phyloP scores from a whole-genome alignment of 169 alveolate species.

The Plasmodium chabaudi region DNA sequence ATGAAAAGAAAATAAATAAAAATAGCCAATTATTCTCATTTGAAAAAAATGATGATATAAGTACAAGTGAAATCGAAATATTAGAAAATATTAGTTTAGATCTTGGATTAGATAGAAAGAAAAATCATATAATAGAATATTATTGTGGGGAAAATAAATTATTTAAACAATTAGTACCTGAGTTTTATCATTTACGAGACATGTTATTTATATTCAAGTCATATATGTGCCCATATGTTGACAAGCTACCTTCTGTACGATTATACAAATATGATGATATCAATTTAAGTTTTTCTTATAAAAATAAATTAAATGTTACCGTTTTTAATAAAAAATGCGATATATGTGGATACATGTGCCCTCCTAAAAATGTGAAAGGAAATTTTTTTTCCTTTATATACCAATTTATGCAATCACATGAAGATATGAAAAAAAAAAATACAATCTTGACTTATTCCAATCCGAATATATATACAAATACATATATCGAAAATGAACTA shows the following conservation, averaged over 20 bases:
- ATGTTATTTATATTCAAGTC: conserved; percentile 73
- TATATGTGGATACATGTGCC: conserved; percentile 70
- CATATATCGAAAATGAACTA: conserved; percentile 82
- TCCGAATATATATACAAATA: conserved; percentile 73
- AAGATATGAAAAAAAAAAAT: conserved; percentile 40
- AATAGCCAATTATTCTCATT: conserved; percentile 64
- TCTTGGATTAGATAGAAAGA: conserved; percentile 60
- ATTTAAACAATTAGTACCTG: conserved; percentile 68
- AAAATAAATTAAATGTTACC: conserved; percentile 56
- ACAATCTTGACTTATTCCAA: conserved; percentile 62
- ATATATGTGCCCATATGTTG: conserved; percentile 76
- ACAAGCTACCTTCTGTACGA: conserved; percentile 59
- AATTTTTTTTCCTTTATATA: conserved; percentile 77
- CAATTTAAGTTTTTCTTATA: conserved; percentile 45
- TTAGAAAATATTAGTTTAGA: conserved; percentile 74
- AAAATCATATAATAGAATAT: conserved; percentile 65
- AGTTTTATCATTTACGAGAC: conserved; percentile 75
- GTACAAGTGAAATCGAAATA: conserved; percentile 69
- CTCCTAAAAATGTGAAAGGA: conserved; percentile 77
- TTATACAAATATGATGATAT: conserved; percentile 69
- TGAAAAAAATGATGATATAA: conserved; percentile 73
- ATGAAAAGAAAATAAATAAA: conserved; percentile 63
- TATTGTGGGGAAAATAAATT: conserved; percentile 66
- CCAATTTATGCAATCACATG: conserved; percentile 66
- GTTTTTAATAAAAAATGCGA: conserved; percentile 62